Evolutionary conservation across 495 filamentous ascomycete species (phyloP).

Genomic region (Aspergillus coremiiformis): DNA sequence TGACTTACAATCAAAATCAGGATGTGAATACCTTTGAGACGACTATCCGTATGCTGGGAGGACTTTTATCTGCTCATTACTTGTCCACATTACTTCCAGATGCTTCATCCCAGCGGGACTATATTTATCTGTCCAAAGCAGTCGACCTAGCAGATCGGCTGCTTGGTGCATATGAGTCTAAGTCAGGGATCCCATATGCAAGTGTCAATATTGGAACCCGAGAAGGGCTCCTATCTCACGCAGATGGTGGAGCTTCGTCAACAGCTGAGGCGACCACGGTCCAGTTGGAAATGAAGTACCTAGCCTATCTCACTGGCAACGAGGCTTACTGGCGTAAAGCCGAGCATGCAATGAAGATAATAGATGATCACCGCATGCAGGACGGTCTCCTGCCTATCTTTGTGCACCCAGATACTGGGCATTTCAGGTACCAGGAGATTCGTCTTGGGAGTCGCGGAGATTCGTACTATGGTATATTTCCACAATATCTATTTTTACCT

Average conservation of each 20-base stretch:
- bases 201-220: conserved; percentile 66
- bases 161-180: conserved; percentile 66
- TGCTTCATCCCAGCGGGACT: conserved; percentile 52
- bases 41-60: conserved; percentile 83
- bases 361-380: conserved; percentile 64
- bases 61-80: conserved; percentile 78
- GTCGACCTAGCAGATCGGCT: conserved; percentile 73
- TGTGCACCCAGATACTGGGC: conserved; percentile 58
- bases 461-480: conserved; percentile 58
- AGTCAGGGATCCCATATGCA: conserved; percentile 69
- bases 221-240: conserved; percentile 61
- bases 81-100: conserved; percentile 58
- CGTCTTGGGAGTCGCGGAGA: conserved; percentile 80
- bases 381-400: conserved; percentile 79
- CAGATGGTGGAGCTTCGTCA: conserved; percentile 70
- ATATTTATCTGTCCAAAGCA: conserved; percentile 78
- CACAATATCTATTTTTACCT: not conserved
- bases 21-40: conserved; percentile 89
- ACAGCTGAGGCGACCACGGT: conserved; percentile 79
- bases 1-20: conserved; percentile 73
- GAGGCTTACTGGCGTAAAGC: conserved; percentile 72
- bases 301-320: conserved; percentile 76
- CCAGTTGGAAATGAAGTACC: conserved; percentile 83
- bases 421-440: conserved; percentile 66
- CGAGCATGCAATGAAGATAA: conserved; percentile 71